Evolutionary conservation across 371 early-diverging fungal genomes (phyloP).

Genomic region (Lichtheimia ramosa): DNA sequence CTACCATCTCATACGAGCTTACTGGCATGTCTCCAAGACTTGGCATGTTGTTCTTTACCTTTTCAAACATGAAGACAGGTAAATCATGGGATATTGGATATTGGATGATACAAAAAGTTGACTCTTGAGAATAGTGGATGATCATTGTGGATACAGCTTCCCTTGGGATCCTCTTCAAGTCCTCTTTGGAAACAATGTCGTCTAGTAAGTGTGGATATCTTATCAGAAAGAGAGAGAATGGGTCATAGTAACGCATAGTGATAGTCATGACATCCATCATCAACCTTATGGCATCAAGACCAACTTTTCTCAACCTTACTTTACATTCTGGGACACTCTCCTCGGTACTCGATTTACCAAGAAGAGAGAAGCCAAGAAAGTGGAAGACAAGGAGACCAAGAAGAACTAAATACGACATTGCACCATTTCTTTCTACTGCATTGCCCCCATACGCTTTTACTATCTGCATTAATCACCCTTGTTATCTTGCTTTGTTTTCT

Average conservation of each 20-base stretch:
- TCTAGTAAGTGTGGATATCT: constrained; percentile 52
- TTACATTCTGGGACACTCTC: constrained; percentile 73
- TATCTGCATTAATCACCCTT: too few relatives aligned
- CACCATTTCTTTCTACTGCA: too few relatives aligned
- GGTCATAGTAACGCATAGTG: neutral
- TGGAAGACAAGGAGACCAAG: neutral
- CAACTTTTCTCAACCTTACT: constrained; percentile 73
- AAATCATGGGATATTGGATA: constrained; percentile 3
- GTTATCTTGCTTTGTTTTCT: too few relatives aligned
- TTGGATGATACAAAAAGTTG: neutral
- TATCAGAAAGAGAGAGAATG: too few relatives aligned
- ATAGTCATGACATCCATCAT: constrained; percentile 70
- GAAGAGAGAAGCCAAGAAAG: constrained; percentile 5
- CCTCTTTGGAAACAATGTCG: constrained; percentile 70
- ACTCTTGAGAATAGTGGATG: constrained; percentile 55
- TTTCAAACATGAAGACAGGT: constrained; percentile 78
- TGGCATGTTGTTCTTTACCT: constrained; percentile 65
- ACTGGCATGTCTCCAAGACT: constrained; percentile 72
- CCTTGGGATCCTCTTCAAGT: constrained; percentile 75
- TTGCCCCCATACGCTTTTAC: too few relatives aligned
- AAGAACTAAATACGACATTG: too few relatives aligned
- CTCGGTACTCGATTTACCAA: constrained; percentile 22
- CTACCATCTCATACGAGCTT: constrained; percentile 62
- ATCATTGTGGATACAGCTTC: constrained; percentile 81
- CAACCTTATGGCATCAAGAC: constrained; percentile 66